Evolutionary conservation across 2,329 filamentous ascomycete species (phyloP).

Genomic region (Torrubiellomyces zombiae): DNA sequence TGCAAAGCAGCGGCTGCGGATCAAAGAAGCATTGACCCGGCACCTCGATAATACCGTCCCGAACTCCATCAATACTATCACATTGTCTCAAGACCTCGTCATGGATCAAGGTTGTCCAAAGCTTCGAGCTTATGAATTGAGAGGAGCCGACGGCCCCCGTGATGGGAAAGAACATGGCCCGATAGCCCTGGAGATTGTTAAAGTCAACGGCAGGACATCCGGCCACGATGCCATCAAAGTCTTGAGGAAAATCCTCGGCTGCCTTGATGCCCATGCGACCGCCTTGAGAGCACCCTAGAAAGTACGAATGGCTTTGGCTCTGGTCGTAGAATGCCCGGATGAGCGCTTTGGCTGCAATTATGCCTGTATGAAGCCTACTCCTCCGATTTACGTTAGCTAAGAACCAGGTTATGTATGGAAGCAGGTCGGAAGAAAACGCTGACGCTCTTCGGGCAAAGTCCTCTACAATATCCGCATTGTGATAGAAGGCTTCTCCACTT

Average conservation of each 20-base stretch:
- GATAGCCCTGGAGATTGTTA: conserved; percentile 14
- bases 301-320: conserved; percentile 29
- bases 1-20: conserved; percentile 23
- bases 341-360: conserved; percentile 29
- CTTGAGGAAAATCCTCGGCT: conserved; percentile 33
- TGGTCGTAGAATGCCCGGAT: conserved; percentile 28
- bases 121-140: conserved; percentile 10
- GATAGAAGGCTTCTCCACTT: conserved; percentile 12
- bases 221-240: conserved; percentile 41
- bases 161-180: conserved; percentile 26
- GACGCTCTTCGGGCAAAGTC: conserved; percentile 19
- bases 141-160: conserved; percentile 16
- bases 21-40: conserved; percentile 27
- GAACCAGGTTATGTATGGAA: too few relatives aligned
- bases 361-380: conserved; percentile 24
- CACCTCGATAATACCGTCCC: conserved; percentile 30
- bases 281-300: conserved; percentile 40
- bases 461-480: conserved; percentile 18
- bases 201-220: conserved; percentile 25
- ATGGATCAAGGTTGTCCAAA: conserved; percentile 9
- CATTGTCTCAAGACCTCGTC: conserved; percentile 22
- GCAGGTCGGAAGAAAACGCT: too few relatives aligned
- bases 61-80: conserved; percentile 29
- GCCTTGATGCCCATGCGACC: conserved; percentile 40
- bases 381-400: neutral